Base-by-base conservation (phyloP, 2,329 filamentous ascomycete species). In the Alternaria novae-zelandiae region DNA sequence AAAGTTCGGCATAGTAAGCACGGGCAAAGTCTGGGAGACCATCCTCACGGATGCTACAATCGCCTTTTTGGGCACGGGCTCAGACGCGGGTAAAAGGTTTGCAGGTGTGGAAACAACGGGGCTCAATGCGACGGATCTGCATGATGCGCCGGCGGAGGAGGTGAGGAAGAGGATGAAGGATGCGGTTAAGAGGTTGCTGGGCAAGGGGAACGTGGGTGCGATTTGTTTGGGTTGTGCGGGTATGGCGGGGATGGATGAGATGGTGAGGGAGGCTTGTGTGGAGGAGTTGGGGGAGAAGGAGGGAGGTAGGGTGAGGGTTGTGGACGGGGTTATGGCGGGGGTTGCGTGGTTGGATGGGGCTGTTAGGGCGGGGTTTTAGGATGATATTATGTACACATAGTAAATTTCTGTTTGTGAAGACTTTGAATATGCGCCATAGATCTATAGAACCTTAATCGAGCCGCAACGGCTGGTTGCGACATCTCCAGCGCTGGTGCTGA, bases 181-280 rank as follows among this genome's bases (percentile, higher is more conserved):
- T 15, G 93, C 94, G 0, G 91, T 92, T 0, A 87, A 85, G 76
- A 83, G 85, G 54, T 81, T 97, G 25, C 80, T 97, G 26, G 77
- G 75, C 8, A 83, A 83, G 12, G 81, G 85, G 0, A 82, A 84
- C 4, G 86, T 94, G 0, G 83, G 84, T 5, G 91, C 89, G 23
- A 87, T 97, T 8, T 91, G 93, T 73, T 86, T 97, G 83, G 94
- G 94, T 0, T 97, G 94, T 78, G 94, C 92, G 3, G 94, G 94
- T 0, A 97, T 97, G 94, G 90, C 90, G 1, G 94, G 94, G 0
- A 86, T 97, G 81, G 91, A 96, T 71, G 84, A 88, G 44, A 90
- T 90, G 62, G 93, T 97, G 43, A 86, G 90, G 32, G 85, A 87
- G 46, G 90, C 90, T 1, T 91, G 91, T 36, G 73, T 86, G 0